phyloP scores from a whole-genome alignment of 2,329 filamentous ascomycete species.

The Sporothrix mexicana region DNA sequence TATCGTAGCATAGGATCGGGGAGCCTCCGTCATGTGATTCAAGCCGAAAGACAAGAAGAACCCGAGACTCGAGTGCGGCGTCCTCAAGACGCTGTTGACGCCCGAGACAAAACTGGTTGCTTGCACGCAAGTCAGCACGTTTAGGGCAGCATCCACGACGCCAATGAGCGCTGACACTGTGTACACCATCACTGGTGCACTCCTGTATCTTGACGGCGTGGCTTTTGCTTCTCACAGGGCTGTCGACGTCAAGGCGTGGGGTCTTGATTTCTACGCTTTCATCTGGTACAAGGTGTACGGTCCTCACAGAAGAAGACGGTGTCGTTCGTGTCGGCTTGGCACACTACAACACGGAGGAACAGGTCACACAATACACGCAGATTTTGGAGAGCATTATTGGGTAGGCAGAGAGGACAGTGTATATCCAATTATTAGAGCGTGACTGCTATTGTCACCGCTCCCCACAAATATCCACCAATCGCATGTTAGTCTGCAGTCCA shows the following conservation, averaged over 20 bases:
- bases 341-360: not conserved
- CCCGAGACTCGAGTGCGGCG: too few relatives aligned
- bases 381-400: not conserved
- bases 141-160: too few relatives aligned
- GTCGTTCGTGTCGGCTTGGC: not conserved
- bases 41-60: too few relatives aligned
- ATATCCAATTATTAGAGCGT: not conserved
- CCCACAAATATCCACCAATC: not conserved
- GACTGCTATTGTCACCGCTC: not conserved
- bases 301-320: not conserved
- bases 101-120: too few relatives aligned
- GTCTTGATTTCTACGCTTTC: not conserved
- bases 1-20: too few relatives aligned
- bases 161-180: too few relatives aligned
- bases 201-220: too few relatives aligned
- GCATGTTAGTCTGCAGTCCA: not conserved
- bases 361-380: not conserved
- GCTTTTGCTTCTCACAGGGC: too few relatives aligned
- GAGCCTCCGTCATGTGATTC: too few relatives aligned
- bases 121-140: too few relatives aligned
- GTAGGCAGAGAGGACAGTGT: not conserved
- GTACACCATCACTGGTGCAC: too few relatives aligned
- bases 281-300: not conserved
- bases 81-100: too few relatives aligned
- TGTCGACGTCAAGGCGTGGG: not conserved